Percentiles rank a stretch among this genome's conserved stretches.
Evolutionary conservation across 2,329 filamentous ascomycete species (phyloP).

Genomic region (Teratosphaeria gauchensis): DNA sequence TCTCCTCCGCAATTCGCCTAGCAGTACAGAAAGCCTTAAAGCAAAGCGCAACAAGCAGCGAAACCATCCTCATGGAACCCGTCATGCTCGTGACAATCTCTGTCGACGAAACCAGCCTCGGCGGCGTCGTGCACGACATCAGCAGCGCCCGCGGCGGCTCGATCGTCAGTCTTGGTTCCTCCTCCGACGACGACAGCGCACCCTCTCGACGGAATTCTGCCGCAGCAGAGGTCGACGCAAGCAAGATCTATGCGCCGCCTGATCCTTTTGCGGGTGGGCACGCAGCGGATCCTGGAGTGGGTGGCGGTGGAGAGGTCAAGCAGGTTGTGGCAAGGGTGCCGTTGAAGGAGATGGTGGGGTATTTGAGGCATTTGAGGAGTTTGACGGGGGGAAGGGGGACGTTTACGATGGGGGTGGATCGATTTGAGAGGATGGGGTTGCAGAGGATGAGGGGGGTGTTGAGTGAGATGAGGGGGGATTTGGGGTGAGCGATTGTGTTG

Average conservation of each 20-base stretch:
- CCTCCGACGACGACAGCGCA: constrained; percentile 20
- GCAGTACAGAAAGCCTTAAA: constrained; percentile 63
- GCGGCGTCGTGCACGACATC: constrained; percentile 73
- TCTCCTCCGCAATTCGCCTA: constrained; percentile 56
- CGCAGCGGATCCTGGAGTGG: constrained; percentile 7
- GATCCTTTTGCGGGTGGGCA: constrained; percentile 58
- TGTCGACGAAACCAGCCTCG: constrained; percentile 72
- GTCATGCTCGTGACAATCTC: constrained; percentile 85
- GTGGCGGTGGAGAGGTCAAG: constrained; percentile 26
- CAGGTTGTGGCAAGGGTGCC: constrained; percentile 80
- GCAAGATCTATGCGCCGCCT: constrained; percentile 73
- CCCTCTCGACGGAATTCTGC: constrained; percentile 16
- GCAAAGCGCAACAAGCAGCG: constrained; percentile 41
- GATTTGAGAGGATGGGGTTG: constrained; percentile 57
- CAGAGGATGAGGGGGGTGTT: constrained; percentile 51
- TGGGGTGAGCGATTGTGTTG: background rate
- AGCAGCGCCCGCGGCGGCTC: constrained; percentile 63
- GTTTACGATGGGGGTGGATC: constrained; percentile 65
- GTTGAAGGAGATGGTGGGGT: constrained; percentile 93
- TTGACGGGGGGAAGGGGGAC: constrained; percentile 77
- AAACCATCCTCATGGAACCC: constrained; percentile 72
- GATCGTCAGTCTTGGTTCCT: constrained; percentile 54
- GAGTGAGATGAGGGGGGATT: constrained; percentile 19
- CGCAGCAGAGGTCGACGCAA: constrained; percentile 50
- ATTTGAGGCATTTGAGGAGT: constrained; percentile 78